Evolutionary conservation across 306 rosid genomes (phyloP), one percentile per base, ranked within the genome.

Genomic region (Comarum palustre): DNA sequence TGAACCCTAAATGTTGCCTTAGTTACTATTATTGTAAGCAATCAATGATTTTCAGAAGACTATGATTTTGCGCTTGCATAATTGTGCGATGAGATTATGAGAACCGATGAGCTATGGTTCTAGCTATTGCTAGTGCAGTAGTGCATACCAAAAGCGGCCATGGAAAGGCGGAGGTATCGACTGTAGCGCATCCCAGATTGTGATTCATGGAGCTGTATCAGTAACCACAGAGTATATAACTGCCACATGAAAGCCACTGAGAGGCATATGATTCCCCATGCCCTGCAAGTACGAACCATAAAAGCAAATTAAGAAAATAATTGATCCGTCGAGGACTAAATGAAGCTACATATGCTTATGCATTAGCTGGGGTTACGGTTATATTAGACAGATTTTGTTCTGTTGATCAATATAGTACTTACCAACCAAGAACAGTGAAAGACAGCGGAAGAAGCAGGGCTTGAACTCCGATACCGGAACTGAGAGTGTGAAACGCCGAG

Each of bases 371-470:
- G 67, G 45, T 61, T 32, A 8, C 32, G 36, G 63, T 58, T 25
- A 5, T 59, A 9, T n/a, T n/a, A n/a, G n/a, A n/a, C n/a, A n/a
- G n/a, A n/a, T n/a, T n/a, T n/a, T n/a, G n/a, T n/a, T n/a, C n/a
- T n/a, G n/a, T n/a, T n/a, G n/a, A n/a, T n/a, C n/a, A n/a, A n/a
- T 1, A 6, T 61, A 69, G 17, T 31, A 72, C 78, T 63, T n/a
- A 91, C 97, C 89, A 87, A 47, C 88, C 85, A 39, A 91, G 96
- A 57, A 12, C 31, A 11, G 82, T 73, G 77, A 91, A 86, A 36
- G 97, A 89, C 1, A 84, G 73, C 7, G 96, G 97, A 79, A 91
- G 87, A 75, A 87, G 76, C 50, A 87, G 91, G 46, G 97, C 91
- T 43, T 86, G 97, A 66, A 84, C 68, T 22, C 96, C 93, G 54